These are phyloP conservation scores for Excoecaria cochinchinensis DNA, from an alignment of 345 rosid species.

Conservation along the genomic window DNA sequence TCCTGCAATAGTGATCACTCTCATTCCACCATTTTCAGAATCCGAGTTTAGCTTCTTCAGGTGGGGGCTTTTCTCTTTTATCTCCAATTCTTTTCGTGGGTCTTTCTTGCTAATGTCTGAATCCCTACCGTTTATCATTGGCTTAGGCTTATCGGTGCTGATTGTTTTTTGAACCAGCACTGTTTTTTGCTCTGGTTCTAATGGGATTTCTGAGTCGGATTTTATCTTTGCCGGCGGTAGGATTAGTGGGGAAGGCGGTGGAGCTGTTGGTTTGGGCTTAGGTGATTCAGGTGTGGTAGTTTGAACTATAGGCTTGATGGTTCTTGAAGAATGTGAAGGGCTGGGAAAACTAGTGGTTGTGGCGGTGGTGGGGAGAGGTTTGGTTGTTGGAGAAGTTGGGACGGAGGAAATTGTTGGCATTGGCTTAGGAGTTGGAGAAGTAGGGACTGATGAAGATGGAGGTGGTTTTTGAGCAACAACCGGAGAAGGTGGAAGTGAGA, in stretches of 20 bases:
- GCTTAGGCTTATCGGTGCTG: slow-evolving; percentile 37
- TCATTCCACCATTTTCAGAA: slow-evolving; percentile 42
- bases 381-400: not conserved
- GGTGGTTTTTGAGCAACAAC: not conserved
- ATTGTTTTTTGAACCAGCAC: slow-evolving; percentile 52
- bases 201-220: slow-evolving; percentile 43
- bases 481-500: not conserved
- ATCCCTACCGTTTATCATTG: not conserved
- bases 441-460: not conserved
- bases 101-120: not conserved
- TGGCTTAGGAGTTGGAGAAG: not conserved
- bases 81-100: not conserved
- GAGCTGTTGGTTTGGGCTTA: slow-evolving; percentile 29
- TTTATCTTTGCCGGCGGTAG: slow-evolving; percentile 12
- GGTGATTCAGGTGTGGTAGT: not conserved
- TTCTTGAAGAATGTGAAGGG: not conserved
- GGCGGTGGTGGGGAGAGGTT: not conserved
- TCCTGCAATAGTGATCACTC: slow-evolving; percentile 81
- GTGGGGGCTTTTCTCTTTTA: slow-evolving; percentile 25
- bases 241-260: slow-evolving; percentile 65
- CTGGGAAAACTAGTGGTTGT: not conserved
- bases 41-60: slow-evolving; percentile 41
- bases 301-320: not conserved
- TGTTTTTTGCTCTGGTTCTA: slow-evolving; percentile 61
- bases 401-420: not conserved